phyloP scores from a whole-genome alignment of 345 rosid genomes.

The Pugionium cornutum region DNA sequence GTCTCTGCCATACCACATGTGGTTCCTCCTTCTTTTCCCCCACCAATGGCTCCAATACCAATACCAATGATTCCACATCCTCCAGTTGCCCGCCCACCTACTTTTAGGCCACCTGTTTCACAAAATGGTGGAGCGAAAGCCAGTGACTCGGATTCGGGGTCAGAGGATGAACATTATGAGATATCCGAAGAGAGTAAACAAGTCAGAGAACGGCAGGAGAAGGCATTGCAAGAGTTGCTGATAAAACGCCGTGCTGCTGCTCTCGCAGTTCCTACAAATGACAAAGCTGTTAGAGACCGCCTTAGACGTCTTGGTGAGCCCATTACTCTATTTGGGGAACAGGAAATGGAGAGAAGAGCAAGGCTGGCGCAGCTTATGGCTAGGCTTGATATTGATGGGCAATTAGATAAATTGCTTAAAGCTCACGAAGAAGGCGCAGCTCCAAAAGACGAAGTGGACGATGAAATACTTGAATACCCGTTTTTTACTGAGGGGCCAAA shows the following conservation, averaged over 20 bases:
- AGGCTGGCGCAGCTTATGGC: conserved; percentile 87
- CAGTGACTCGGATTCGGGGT: conserved; percentile 61
- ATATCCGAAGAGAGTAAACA: conserved; percentile 69
- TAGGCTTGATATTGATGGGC: conserved; percentile 77
- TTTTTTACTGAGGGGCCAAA: conserved; percentile 82
- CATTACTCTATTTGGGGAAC: conserved; percentile 89
- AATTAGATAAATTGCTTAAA: conserved; percentile 76
- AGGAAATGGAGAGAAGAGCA: conserved; percentile 96
- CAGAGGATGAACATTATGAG: conserved; percentile 62
- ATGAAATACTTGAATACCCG: conserved; percentile 68
- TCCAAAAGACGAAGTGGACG: conserved; percentile 57
- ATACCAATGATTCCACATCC: conserved; percentile 52
- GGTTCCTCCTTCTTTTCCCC: conserved; percentile 46
- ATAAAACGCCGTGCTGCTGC: conserved; percentile 93
- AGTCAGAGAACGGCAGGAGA: conserved; percentile 83
- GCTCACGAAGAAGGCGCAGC: conserved; percentile 87
- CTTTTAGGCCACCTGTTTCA: conserved; percentile 52
- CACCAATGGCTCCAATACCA: conserved; percentile 63
- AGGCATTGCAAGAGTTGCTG: conserved; percentile 75
- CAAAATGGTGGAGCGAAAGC: conserved; percentile 60
- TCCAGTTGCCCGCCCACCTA: conserved; percentile 57
- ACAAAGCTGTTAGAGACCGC: conserved; percentile 82
- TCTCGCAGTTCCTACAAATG: conserved; percentile 95
- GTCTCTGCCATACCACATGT: conserved; percentile 42
- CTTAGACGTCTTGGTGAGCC: conserved; percentile 92